A percentile compares a stretch with the other conserved stretches of the same genome.
Evolutionary conservation across 202 grass and related monocot species (phyloP).

Genomic region (Setaria italica): DNA sequence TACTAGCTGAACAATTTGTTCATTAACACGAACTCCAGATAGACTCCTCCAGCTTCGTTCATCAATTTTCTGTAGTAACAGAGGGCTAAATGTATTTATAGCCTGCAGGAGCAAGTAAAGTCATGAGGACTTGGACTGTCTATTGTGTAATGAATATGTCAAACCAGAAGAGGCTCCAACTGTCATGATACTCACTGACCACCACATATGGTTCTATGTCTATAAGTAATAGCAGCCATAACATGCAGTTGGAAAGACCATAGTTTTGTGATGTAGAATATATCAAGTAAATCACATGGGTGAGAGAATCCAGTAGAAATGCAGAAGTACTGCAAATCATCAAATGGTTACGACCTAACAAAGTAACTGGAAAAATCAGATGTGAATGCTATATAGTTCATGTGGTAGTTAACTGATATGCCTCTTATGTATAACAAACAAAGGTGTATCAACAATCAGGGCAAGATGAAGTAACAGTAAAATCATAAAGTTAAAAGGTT

Average conservation of each 20-base stretch:
- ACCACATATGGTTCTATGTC: constrained; percentile 7
- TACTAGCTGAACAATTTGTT: constrained; percentile 68
- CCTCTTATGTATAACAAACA: neutral
- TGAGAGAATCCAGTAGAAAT: neutral
- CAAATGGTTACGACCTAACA: neutral
- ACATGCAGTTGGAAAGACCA: constrained; percentile 11
- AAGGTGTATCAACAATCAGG: neutral
- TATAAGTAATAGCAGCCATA: neutral
- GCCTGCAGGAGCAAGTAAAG: constrained; percentile 48
- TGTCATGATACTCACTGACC: neutral
- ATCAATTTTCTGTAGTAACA: constrained; percentile 53
- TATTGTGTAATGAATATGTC: neutral
- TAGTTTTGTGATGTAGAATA: constrained; percentile 3
- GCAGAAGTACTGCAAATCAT: neutral
- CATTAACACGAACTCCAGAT: constrained; percentile 75
- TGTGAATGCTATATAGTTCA: neutral
- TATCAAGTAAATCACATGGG: neutral
- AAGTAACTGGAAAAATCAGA: constrained; percentile 1
- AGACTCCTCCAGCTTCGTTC: constrained; percentile 63
- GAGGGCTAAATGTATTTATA: constrained; percentile 53
- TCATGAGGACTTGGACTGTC: neutral
- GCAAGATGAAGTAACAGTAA: neutral
- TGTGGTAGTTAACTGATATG: neutral
- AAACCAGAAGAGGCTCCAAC: neutral
- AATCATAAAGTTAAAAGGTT: neutral